Percentiles rank a stretch among this genome's conserved stretches.
Conservation (phyloP, 306 rosid species). For the Echinosophora koreensis region DNA sequence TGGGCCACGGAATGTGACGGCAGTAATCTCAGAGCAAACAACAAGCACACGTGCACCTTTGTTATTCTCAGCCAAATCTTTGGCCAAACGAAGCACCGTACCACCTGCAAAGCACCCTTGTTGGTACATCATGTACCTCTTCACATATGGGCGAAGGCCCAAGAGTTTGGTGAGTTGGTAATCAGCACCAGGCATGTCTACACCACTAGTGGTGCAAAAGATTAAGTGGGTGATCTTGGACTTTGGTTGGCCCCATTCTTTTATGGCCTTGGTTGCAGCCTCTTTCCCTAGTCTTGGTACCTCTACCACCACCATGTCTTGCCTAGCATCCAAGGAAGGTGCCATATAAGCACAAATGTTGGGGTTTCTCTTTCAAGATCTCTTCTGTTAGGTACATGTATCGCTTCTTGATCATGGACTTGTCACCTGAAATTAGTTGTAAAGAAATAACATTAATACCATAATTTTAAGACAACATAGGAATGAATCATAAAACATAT, state of each 20-base stretch:
- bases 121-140: constrained; percentile 82
- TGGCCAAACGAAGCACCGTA: constrained; percentile 52
- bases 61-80: constrained; percentile 51
- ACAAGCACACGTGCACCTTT: constrained; percentile 47
- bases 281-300: constrained; percentile 78
- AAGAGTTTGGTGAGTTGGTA: constrained; percentile 77
- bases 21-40: constrained; percentile 50
- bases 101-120: constrained; percentile 53
- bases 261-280: constrained; percentile 68
- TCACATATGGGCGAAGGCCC: constrained; percentile 72
- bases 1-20: constrained; percentile 46
- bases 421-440: constrained; percentile 52
- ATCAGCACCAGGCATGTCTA: constrained; percentile 82
- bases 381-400: constrained; percentile 44
- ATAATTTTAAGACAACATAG: not conserved
- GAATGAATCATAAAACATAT: not conserved
- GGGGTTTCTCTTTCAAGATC: constrained; percentile 47
- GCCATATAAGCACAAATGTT: constrained; percentile 66
- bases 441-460: not conserved
- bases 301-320: constrained; percentile 76
- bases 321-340: constrained; percentile 76
- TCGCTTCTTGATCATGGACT: constrained; percentile 51
- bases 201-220: constrained; percentile 82
- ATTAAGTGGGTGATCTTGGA: constrained; percentile 77
- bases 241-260: constrained; percentile 60